Evolutionary conservation across 2,329 filamentous ascomycete species (phyloP).

Genomic region (Colletotrichum spinosum): DNA sequence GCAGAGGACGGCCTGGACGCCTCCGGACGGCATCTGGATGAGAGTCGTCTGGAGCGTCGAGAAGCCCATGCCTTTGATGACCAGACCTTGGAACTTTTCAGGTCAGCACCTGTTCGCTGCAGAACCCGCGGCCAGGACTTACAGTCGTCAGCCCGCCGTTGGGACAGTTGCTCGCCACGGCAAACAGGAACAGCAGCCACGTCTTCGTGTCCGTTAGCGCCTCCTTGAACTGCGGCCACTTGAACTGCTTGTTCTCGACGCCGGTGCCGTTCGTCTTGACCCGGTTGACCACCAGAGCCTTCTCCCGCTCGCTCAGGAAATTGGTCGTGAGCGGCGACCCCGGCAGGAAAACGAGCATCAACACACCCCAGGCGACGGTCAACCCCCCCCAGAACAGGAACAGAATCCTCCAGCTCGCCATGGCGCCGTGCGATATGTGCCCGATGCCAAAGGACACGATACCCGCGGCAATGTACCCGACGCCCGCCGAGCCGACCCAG

Average conservation of each 20-base stretch:
- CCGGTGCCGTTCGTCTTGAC: constrained; percentile 82
- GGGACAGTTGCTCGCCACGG: constrained; percentile 70
- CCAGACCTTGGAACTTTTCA: constrained; percentile 74
- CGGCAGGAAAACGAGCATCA: constrained; percentile 67
- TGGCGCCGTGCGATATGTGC: constrained; percentile 54
- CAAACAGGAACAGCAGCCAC: constrained; percentile 70
- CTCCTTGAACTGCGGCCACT: constrained; percentile 72
- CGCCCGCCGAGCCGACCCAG: constrained; percentile 74
- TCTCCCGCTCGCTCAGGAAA: constrained; percentile 71
- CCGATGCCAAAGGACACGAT: constrained; percentile 68
- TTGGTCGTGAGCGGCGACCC: constrained; percentile 69
- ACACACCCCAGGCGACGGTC: constrained; percentile 67
- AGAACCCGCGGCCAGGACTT: background rate
- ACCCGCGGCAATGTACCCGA: constrained; percentile 67
- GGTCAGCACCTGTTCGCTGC: constrained; percentile 46
- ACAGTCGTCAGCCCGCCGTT: constrained; percentile 50
- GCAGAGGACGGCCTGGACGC: constrained; percentile 27
- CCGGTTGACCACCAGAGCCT: constrained; percentile 76
- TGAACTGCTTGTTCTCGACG: constrained; percentile 78
- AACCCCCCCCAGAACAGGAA: constrained; percentile 73
- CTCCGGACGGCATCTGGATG: constrained; percentile 76
- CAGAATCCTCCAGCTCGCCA: constrained; percentile 58
- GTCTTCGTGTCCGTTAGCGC: constrained; percentile 61
- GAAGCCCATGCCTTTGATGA: constrained; percentile 71
- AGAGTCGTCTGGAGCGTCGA: constrained; percentile 68